Evolutionary conservation across 257 asterid species (phyloP).

Genomic region (Eucommia ulmoides): DNA sequence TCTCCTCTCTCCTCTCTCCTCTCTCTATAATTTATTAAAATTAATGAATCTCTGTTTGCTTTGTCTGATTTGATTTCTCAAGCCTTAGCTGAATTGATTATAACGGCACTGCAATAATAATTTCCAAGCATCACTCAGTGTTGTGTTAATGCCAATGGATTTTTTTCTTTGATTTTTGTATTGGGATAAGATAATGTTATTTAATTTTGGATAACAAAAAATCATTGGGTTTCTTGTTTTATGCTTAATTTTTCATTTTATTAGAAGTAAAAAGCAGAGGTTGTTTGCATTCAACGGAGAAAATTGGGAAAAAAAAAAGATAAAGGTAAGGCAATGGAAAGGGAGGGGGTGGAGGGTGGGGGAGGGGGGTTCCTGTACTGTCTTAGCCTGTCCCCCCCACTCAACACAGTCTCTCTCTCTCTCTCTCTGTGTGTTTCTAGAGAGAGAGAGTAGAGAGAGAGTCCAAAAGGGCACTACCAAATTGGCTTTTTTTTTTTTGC

Average conservation of each 20-base stretch:
- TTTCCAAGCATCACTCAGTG: too few species aligned
- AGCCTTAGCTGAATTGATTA: neutral
- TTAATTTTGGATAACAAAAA: slow-evolving; percentile 17
- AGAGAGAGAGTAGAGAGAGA: too few species aligned
- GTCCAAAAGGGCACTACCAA: slow-evolving; percentile 64
- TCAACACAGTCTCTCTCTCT: slow-evolving; percentile 33
- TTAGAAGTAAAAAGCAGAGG: slow-evolving; percentile 19
- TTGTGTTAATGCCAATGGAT: too few species aligned
- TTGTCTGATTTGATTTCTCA: neutral
- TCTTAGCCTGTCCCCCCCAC: slow-evolving; percentile 97
- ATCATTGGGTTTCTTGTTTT: too few species aligned
- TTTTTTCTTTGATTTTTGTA: too few species aligned
- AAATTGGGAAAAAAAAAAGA: slow-evolving; percentile 10
- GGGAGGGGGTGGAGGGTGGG: slow-evolving; percentile 27
- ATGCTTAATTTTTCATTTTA: too few species aligned
- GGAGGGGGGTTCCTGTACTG: slow-evolving; percentile 86
- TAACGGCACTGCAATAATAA: neutral
- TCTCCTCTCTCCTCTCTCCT: too few species aligned
- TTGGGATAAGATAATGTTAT: too few species aligned
- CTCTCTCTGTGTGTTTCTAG: too few species aligned
- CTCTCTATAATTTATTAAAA: neutral
- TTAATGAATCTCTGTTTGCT: neutral
- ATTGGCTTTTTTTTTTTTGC: slow-evolving; percentile 62
- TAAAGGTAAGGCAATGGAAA: slow-evolving; percentile 37
- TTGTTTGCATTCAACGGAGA: slow-evolving; percentile 33